These are phyloP conservation scores for Lasiodiplodia citricola DNA, from an alignment of 2,329 filamentous ascomycete species.

Conservation along the genomic window DNA sequence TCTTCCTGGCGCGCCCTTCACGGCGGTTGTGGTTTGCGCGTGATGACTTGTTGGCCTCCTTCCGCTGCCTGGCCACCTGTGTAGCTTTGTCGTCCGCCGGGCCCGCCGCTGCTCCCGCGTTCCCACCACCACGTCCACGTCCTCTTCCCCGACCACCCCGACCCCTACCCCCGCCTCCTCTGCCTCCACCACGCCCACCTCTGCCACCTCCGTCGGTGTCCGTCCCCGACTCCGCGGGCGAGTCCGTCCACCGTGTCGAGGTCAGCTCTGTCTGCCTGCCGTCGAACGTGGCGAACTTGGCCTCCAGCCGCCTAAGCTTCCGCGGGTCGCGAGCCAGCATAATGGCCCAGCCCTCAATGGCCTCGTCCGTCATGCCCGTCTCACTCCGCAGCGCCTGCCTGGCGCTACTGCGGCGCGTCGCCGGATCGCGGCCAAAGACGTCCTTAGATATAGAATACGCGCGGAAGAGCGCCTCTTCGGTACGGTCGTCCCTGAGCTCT, in stretches of 20 bases:
- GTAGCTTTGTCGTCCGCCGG: slow-evolving; percentile 73
- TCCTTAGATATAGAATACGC: slow-evolving; percentile 69
- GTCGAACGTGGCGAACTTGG: slow-evolving; percentile 68
- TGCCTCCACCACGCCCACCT: slow-evolving; percentile 46
- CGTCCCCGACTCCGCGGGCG: slow-evolving; percentile 59
- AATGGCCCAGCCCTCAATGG: slow-evolving; percentile 90
- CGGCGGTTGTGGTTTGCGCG: slow-evolving; percentile 86
- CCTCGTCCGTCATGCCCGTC: slow-evolving; percentile 90
- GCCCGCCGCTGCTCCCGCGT: slow-evolving; percentile 64
- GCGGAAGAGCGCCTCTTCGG: slow-evolving; percentile 76
- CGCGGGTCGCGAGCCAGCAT: slow-evolving; percentile 79
- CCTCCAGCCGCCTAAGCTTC: slow-evolving; percentile 72
- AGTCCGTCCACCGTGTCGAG: slow-evolving; percentile 68
- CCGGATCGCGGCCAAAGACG: slow-evolving; percentile 73
- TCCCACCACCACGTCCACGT: slow-evolving; percentile 39
- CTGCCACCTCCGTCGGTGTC: slow-evolving; percentile 56
- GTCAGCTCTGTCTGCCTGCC: slow-evolving; percentile 70
- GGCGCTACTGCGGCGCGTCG: slow-evolving; percentile 68
- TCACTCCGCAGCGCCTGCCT: slow-evolving; percentile 71
- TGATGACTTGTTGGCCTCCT: slow-evolving; percentile 82
- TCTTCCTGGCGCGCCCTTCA: slow-evolving; percentile 68
- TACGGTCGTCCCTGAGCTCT: slow-evolving; percentile 61
- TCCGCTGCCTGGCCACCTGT: slow-evolving; percentile 71
- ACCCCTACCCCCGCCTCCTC: slow-evolving; percentile 55
- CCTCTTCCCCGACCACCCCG: slow-evolving; percentile 51